A percentile compares a stretch with the other conserved stretches of the same genome.
Conservation (phyloP, 2,329 filamentous ascomycete genomes). For the Phaeophleospora eucalypticola region DNA sequence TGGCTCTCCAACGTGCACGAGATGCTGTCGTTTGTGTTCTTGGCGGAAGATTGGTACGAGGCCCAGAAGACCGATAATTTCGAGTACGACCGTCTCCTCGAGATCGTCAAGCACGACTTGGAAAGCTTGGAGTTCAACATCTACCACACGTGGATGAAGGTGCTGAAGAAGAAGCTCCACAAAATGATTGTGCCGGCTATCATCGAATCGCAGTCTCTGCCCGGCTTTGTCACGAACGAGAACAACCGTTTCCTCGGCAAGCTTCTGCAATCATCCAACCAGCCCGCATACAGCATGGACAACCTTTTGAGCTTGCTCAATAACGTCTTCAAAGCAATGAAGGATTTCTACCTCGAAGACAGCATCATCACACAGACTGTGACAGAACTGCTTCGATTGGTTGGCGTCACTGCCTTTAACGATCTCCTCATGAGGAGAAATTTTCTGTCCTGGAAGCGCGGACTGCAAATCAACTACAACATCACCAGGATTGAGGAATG, state of each 20-base stretch:
- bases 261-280: conserved; percentile 82
- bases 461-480: conserved; percentile 99
- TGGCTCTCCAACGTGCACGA: conserved; percentile 99
- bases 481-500: conserved; percentile 99
- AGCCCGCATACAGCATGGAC: conserved; percentile 98
- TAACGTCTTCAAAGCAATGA: conserved; percentile 98
- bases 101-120: conserved; percentile 98
- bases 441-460: conserved; percentile 98
- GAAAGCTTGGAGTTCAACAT: conserved; percentile 99
- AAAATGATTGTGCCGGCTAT: conserved; percentile 99
- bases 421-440: conserved; percentile 96
- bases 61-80: conserved; percentile 99
- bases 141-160: conserved; percentile 99
- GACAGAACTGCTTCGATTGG: conserved; percentile 85
- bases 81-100: conserved; percentile 93
- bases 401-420: conserved; percentile 97
- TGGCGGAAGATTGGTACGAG: conserved; percentile 99
- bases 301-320: conserved; percentile 93
- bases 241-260: conserved; percentile 98
- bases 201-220: conserved; percentile 96
- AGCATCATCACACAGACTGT: conserved; percentile 93
- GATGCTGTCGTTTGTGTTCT: conserved; percentile 98
- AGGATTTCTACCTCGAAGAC: conserved; percentile 95
- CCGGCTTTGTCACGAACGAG: conserved; percentile 97
- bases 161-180: conserved; percentile 96